phyloP scores from a whole-genome alignment of 768 basidiomycete genomes.

The Fomitopsis serialis region DNA sequence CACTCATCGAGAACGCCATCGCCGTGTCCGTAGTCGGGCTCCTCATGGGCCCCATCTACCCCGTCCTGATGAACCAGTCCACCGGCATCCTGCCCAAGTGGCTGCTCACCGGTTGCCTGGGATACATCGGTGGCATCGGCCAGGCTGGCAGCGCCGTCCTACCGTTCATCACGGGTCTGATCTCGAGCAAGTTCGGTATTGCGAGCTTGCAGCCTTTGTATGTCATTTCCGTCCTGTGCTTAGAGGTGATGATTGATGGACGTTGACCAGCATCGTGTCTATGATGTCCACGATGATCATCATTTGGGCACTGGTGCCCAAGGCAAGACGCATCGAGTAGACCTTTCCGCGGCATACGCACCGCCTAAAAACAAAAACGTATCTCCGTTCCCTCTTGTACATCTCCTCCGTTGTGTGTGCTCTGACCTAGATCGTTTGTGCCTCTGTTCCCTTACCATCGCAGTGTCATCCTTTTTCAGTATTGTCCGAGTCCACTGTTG shows the following conservation, averaged over 20 bases:
- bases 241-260: not conserved
- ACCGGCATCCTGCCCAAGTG: slow-evolving; percentile 64
- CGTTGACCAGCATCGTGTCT: slow-evolving; percentile 40
- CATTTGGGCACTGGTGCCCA: slow-evolving; percentile 52
- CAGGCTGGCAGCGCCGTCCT: slow-evolving; percentile 68
- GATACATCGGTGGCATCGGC: slow-evolving; percentile 38
- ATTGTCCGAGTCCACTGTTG: no score
- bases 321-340: slow-evolving; percentile 13
- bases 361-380: no score
- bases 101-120: slow-evolving; percentile 52
- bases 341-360: not conserved
- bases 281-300: slow-evolving; percentile 57
- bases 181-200: slow-evolving; percentile 60
- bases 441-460: no score
- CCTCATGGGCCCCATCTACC: slow-evolving; percentile 48
- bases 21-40: slow-evolving; percentile 31
- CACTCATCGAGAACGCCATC: slow-evolving; percentile 45
- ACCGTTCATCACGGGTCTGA: slow-evolving; percentile 68
- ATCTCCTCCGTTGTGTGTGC: no score
- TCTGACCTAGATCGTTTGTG: no score
- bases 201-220: slow-evolving; percentile 58
- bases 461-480: no score
- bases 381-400: no score
- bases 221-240: slow-evolving; percentile 20
- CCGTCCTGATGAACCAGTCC: slow-evolving; percentile 63